Evolutionary conservation across 2,329 filamentous ascomycete species (phyloP).

Genomic region (Diaporthe nobilis): DNA sequence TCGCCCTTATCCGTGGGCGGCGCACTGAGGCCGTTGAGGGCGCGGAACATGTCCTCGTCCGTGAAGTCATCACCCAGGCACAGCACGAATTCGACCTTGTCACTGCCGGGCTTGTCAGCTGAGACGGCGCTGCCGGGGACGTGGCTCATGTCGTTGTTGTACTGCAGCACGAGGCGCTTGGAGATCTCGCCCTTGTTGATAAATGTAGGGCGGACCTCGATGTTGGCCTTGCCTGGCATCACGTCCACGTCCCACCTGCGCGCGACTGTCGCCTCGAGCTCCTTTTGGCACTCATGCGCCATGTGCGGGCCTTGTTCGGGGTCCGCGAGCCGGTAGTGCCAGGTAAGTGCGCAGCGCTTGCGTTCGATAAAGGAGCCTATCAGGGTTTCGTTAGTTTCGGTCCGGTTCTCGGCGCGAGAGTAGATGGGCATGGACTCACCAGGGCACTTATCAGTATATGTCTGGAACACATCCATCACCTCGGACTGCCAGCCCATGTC

Average conservation of each 20-base stretch:
- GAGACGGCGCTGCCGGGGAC: constrained; percentile 47
- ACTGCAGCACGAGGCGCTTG: constrained; percentile 83
- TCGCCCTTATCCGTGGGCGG: constrained; percentile 62
- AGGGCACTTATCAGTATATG: constrained; percentile 88
- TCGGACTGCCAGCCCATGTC: constrained; percentile 95
- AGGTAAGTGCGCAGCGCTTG: constrained; percentile 94
- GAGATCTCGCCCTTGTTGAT: constrained; percentile 99
- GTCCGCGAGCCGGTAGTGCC: constrained; percentile 95
- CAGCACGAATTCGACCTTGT: constrained; percentile 84
- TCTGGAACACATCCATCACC: constrained; percentile 86
- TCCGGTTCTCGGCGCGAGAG: neutral
- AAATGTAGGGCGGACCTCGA: constrained; percentile 96
- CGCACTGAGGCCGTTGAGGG: constrained; percentile 72
- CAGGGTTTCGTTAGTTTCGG: constrained; percentile 42
- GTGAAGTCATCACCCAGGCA: constrained; percentile 97
- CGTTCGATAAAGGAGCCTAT: constrained; percentile 91
- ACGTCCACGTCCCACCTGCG: constrained; percentile 93
- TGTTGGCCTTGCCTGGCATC: constrained; percentile 96
- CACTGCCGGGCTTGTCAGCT: constrained; percentile 50
- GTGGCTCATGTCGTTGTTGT: constrained; percentile 63
- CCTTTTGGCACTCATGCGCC: constrained; percentile 84
- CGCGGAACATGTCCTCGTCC: constrained; percentile 96
- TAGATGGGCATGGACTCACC: constrained; percentile 65
- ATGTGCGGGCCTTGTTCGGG: constrained; percentile 87
- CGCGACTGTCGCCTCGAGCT: constrained; percentile 82